Percentiles rank a stretch among this genome's conserved stretches.
Conservation (phyloP, 768 basidiomycete genomes). For the Sarcomyxa edulis region DNA sequence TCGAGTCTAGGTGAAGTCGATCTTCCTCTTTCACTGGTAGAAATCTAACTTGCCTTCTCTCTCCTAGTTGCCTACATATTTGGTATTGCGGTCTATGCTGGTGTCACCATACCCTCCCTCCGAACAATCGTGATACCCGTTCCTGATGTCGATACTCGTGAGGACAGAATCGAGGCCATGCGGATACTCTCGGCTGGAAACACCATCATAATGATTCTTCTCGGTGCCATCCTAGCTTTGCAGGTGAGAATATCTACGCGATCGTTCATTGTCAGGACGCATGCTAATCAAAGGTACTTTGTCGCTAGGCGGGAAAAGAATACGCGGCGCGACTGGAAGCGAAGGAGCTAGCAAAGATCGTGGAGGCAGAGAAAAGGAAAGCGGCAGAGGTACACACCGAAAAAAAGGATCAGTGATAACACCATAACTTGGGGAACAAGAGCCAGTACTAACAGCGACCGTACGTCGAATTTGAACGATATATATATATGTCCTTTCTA, state of each 20-base stretch:
- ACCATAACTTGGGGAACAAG: slow-evolving; percentile 1
- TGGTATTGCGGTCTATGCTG: slow-evolving; percentile 72
- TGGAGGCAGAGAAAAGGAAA: slow-evolving; percentile 25
- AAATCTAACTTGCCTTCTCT: slow-evolving; percentile 8
- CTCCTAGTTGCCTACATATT: slow-evolving; percentile 70
- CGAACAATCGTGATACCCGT: slow-evolving; percentile 67
- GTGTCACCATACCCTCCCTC: slow-evolving; percentile 75
- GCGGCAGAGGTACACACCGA: slow-evolving; percentile 16
- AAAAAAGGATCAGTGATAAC: slow-evolving; percentile 34
- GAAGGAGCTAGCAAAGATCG: slow-evolving; percentile 29
- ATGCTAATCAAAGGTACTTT: slow-evolving; percentile 9
- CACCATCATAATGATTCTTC: slow-evolving; percentile 68
- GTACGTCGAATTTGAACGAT: too few species aligned
- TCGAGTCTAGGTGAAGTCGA: slow-evolving; percentile 77
- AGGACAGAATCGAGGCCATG: slow-evolving; percentile 74
- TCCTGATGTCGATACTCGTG: slow-evolving; percentile 46
- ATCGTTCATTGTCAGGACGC: slow-evolving; percentile 7
- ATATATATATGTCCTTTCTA: too few species aligned
- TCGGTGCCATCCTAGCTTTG: slow-evolving; percentile 59
- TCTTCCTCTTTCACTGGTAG: background rate
- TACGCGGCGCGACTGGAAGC: slow-evolving; percentile 66
- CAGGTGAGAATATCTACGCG: slow-evolving; percentile 48
- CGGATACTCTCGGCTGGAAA: slow-evolving; percentile 83
- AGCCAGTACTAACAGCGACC: too few species aligned
- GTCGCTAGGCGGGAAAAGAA: slow-evolving; percentile 75